Conservation (phyloP, 371 early-diverging fungal species). For the Mortierella sp. region DNA sequence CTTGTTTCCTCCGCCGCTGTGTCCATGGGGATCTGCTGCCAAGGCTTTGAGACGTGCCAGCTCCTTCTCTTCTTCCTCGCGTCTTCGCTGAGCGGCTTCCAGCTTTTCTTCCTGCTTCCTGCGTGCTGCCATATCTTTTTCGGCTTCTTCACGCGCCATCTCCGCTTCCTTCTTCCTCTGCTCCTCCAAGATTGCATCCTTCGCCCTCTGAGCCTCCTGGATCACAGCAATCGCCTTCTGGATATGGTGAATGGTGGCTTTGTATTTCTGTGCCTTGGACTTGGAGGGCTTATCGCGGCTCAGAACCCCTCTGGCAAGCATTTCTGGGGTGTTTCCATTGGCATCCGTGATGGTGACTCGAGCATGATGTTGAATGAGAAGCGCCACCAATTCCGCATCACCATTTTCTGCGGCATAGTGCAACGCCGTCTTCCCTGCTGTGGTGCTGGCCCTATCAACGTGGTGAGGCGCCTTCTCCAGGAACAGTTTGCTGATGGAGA, state of each 20-base stretch:
- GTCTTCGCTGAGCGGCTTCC: conserved; percentile 49
- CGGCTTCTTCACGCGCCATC: conserved; percentile 52
- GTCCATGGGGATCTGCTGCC: conserved; percentile 31
- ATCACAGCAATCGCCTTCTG: conserved; percentile 48
- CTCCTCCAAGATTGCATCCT: conserved; percentile 45
- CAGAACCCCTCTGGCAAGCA: conserved; percentile 51
- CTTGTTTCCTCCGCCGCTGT: conserved; percentile 37
- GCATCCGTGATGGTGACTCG: conserved; percentile 31
- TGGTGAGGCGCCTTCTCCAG: conserved; percentile 38
- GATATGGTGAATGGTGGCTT: conserved; percentile 37
- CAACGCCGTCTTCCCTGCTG: conserved; percentile 42
- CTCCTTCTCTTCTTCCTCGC: conserved; percentile 55
- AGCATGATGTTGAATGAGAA: conserved; percentile 52
- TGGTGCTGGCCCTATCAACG: conserved; percentile 29
- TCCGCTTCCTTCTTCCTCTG: conserved; percentile 47
- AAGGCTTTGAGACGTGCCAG: conserved; percentile 47
- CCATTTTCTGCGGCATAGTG: conserved; percentile 57
- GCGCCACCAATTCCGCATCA: conserved; percentile 40
- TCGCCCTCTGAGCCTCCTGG: conserved; percentile 47
- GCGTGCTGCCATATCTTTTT: conserved; percentile 53
- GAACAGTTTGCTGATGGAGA: conserved; percentile 32
- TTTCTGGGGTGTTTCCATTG: conserved; percentile 53
- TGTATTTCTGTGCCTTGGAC: conserved; percentile 36
- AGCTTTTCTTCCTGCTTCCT: conserved; percentile 59
- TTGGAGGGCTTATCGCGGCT: conserved; percentile 46